phyloP scores from a whole-genome alignment of 768 basidiomycete species.

The Rhodotorula babjevae region DNA sequence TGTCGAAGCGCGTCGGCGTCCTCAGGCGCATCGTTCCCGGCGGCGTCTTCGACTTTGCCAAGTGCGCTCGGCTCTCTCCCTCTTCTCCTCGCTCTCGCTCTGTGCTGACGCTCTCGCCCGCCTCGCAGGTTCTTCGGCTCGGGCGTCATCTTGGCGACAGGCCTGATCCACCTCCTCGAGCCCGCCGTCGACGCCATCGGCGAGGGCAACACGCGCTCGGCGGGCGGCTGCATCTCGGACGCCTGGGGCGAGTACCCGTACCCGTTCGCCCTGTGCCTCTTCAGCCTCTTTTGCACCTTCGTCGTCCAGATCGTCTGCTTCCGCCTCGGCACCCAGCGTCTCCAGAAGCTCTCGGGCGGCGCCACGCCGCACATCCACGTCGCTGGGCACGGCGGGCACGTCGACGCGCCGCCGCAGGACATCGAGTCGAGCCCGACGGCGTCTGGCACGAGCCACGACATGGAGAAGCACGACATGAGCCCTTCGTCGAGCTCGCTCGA shows the following conservation, averaged over 20 bases:
- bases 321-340: slow-evolving; percentile 37
- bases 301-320: slow-evolving; percentile 41
- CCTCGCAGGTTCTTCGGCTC: slow-evolving; percentile 25
- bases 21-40: slow-evolving; percentile 36
- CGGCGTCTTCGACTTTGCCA: slow-evolving; percentile 42
- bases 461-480: no score
- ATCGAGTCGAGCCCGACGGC: no score
- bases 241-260: slow-evolving; percentile 45
- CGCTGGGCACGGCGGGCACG: no score
- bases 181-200: slow-evolving; percentile 36
- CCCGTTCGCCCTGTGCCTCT: slow-evolving; percentile 42
- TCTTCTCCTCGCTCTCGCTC: no score
- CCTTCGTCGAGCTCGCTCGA: no score
- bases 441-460: no score
- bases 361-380: no score
- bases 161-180: slow-evolving; percentile 42
- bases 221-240: slow-evolving; percentile 42
- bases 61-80: slow-evolving; percentile 23
- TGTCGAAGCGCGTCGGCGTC: slow-evolving; percentile 33
- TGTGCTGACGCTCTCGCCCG: background rate
- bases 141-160: slow-evolving; percentile 31
- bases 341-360: slow-evolving; percentile 37
- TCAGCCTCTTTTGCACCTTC: slow-evolving; percentile 41
- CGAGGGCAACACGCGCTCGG: slow-evolving; percentile 8
- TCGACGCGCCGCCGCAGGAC: no score